These are phyloP conservation scores for Hyphodiscus hymeniophilus DNA, from an alignment of 495 filamentous ascomycete species.

Conservation along the genomic window DNA sequence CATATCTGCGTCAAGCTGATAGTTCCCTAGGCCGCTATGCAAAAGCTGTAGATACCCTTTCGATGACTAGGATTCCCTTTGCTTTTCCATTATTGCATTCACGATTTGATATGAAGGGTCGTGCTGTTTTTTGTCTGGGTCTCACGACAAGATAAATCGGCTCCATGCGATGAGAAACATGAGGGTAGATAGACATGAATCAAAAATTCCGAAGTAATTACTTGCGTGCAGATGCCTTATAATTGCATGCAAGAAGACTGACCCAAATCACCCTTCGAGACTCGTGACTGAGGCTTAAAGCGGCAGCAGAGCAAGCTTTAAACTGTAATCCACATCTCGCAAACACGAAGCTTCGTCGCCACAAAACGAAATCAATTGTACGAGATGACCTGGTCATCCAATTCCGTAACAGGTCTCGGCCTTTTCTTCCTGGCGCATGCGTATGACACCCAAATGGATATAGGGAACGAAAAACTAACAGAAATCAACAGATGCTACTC, in stretches of 20 bases:
- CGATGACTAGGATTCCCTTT: constrained; percentile 4
- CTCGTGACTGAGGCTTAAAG: not conserved
- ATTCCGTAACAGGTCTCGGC: constrained; percentile 54
- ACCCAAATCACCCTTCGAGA: no score
- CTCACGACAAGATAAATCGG: constrained; percentile 8
- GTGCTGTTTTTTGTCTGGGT: constrained; percentile 7
- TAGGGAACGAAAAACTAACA: not conserved
- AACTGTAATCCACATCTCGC: not conserved
- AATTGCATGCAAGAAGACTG: no score
- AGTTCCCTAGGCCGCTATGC: constrained; percentile 60
- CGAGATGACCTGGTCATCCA: constrained; percentile 59
- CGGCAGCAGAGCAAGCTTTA: not conserved
- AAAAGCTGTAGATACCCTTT: constrained; percentile 63
- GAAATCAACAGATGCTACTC: constrained; percentile 61
- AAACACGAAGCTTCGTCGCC: not conserved
- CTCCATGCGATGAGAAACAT: constrained; percentile 21
- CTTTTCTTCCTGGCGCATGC: constrained; percentile 62
- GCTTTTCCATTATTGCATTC: constrained; percentile 3
- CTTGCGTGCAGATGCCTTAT: no score
- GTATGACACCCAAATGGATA: constrained; percentile 49
- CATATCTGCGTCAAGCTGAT: constrained; percentile 11
- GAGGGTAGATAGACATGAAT: constrained; percentile 20
- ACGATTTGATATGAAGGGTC: constrained; percentile 11
- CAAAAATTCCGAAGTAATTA: constrained; percentile 1
- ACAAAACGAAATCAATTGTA: no score